Evolutionary conservation across 2,329 filamentous ascomycete species (phyloP).

Genomic region (Colletotrichum cordylinicola): DNA sequence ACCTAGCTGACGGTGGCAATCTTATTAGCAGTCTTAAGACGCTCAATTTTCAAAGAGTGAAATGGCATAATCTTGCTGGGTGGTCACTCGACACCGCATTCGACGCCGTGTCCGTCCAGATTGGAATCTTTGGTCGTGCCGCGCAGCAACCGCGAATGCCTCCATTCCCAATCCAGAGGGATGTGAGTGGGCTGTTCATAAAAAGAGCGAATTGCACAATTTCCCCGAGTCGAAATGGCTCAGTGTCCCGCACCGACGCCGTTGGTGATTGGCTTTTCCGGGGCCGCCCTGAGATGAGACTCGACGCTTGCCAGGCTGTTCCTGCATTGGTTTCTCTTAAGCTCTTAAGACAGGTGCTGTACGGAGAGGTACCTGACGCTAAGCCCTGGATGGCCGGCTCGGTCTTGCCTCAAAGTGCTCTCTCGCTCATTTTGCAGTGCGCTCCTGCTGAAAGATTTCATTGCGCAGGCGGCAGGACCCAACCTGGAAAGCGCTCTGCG

Average conservation of each 20-base stretch:
- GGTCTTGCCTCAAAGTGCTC: background rate
- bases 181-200: conserved; percentile 18
- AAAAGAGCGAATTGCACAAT: conserved; percentile 18
- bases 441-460: background rate
- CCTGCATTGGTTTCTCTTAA: background rate
- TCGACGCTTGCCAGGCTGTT: background rate
- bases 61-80: background rate
- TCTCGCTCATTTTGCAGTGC: background rate
- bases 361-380: conserved; percentile 10
- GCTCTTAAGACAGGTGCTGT: background rate
- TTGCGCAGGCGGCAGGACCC: background rate
- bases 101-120: background rate
- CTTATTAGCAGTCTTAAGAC: background rate
- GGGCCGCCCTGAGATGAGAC: background rate
- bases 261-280: background rate
- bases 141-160: background rate
- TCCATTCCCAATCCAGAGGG: background rate
- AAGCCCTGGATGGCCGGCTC: conserved; percentile 9
- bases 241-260: background rate
- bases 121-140: background rate
- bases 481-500: background rate
- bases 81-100: background rate
- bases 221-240: background rate
- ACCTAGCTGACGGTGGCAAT: background rate
- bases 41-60: background rate